Evolutionary conservation across 345 rosid genomes (phyloP).

Genomic region (Camelina hispida): DNA sequence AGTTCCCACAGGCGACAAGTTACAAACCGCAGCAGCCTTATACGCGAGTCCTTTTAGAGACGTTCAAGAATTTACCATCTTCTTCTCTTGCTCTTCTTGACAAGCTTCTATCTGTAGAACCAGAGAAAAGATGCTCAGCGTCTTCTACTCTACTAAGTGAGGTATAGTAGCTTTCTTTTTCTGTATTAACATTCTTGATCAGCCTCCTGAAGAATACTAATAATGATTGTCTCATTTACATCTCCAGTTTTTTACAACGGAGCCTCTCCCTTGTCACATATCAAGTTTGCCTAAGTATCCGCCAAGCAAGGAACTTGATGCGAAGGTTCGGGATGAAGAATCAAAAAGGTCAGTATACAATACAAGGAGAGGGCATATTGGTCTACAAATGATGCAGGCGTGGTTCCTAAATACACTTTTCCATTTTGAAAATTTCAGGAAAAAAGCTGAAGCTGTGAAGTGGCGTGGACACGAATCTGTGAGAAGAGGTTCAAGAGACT

Average conservation of each 20-base stretch:
- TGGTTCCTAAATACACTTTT: constrained; percentile 24
- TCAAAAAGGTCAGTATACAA: constrained; percentile 59
- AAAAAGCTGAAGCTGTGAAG: constrained; percentile 60
- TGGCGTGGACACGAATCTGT: constrained; percentile 72
- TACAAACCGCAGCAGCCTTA: constrained; percentile 78
- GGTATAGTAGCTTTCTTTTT: constrained; percentile 43
- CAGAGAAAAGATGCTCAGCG: constrained; percentile 68
- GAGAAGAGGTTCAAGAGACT: constrained; percentile 64
- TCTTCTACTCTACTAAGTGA: constrained; percentile 63
- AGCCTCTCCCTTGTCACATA: constrained; percentile 72
- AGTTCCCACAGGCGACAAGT: constrained; percentile 71
- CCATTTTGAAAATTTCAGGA: constrained; percentile 52
- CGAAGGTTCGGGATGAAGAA: constrained; percentile 62
- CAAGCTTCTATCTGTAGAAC: constrained; percentile 71
- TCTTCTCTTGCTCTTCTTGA: constrained; percentile 66
- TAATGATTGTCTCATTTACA: not conserved
- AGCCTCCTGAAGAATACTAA: not conserved
- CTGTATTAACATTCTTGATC: constrained; percentile 4
- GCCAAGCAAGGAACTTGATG: constrained; percentile 85
- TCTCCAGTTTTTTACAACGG: constrained; percentile 63
- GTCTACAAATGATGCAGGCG: not conserved
- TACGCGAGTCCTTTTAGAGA: constrained; percentile 59
- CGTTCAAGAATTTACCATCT: constrained; percentile 60
- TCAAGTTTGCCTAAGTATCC: constrained; percentile 73
- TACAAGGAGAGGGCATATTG: not conserved